Evolutionary conservation across 257 asterid species (phyloP), one percentile per base, ranked within the genome.

Genomic region (Nyctanthes arbortristis): DNA sequence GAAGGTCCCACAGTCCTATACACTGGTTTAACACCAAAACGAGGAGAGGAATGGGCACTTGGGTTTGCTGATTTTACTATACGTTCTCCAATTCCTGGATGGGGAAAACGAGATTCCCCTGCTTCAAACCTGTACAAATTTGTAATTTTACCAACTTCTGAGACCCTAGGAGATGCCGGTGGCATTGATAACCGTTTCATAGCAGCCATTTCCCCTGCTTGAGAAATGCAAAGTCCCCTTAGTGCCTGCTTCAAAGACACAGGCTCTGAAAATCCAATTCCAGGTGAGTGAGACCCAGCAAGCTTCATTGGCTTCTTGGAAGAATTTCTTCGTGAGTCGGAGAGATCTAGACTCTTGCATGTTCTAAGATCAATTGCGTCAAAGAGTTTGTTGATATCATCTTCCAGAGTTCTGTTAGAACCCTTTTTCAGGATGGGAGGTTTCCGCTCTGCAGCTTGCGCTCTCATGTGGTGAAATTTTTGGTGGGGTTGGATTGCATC

Each of bases 171-270:
- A 61, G 89, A 77, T 8, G 84, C 84, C 5, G 81, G 76, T 64
- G 82, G 57, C 76, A 71, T 81, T 45, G 84, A 69, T 37, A 76
- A 60, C 59, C 89, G 73, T 72, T 72, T 84, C 75, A 67, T 62
- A 67, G 87, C 82, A 32, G 89, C 89, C 78, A 72, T 81, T 79
- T 84, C 89, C 9, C 84, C 82, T 16, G 87, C 89, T 70, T 84
- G 89, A 24, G 89, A 81, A 77, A 84, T 84, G 70, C 89, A 81
- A 56, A 78, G 79, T 18, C 89, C 87, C 68, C 89, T 68, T 35
- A 84, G 69, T 3, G 89, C 87, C 75, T 84, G 87, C 65, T 84
- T 84, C 54, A 84, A 39, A 47, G 89, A 81, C 22, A 81, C 81
- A 4, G 87, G 89, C 76, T 84, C 89, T 4, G 89, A 84, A 72